Percentiles rank a stretch among this genome's conserved stretches.
Evolutionary conservation across 441 rosid genomes (phyloP).

Genomic region (Aleurites moluccanus): DNA sequence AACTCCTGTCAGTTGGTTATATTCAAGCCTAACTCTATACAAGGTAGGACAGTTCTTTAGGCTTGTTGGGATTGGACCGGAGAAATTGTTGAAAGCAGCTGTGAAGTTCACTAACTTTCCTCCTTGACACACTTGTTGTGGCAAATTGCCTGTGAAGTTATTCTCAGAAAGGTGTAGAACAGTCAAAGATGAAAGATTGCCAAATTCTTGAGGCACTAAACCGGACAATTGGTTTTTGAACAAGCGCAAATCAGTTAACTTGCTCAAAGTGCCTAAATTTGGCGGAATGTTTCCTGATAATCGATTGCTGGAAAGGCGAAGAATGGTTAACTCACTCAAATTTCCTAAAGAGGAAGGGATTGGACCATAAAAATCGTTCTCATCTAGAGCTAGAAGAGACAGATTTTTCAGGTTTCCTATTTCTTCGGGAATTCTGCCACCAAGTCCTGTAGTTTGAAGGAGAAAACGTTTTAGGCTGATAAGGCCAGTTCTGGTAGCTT

Average conservation of each 20-base stretch:
- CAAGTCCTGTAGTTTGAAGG: slow-evolving; percentile 25
- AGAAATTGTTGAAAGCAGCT: slow-evolving; percentile 30
- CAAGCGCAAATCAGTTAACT: slow-evolving; percentile 16
- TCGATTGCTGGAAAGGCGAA: slow-evolving; percentile 19
- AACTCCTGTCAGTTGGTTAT: slow-evolving; percentile 35
- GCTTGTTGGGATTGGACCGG: slow-evolving; percentile 36
- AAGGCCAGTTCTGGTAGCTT: slow-evolving; percentile 15
- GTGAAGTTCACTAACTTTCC: slow-evolving; percentile 30
- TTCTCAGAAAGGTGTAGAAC: slow-evolving; percentile 24
- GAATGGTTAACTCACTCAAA: slow-evolving; percentile 21
- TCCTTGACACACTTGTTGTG: slow-evolving; percentile 29
- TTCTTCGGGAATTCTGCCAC: slow-evolving; percentile 32
- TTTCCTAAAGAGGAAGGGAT: slow-evolving; percentile 41
- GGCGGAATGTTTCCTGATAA: slow-evolving; percentile 32
- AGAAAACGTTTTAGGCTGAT: slow-evolving; percentile 22
- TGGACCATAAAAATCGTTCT: slow-evolving; percentile 29
- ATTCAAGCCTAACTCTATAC: slow-evolving; percentile 35
- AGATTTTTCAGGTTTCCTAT: slow-evolving; percentile 31
- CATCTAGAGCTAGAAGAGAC: slow-evolving; percentile 21
- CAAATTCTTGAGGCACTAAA: slow-evolving; percentile 30
- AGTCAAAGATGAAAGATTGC: slow-evolving; percentile 24
- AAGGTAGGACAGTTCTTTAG: slow-evolving; percentile 31
- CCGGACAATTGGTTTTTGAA: slow-evolving; percentile 20
- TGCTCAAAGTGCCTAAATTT: slow-evolving; percentile 22
- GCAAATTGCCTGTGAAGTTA: slow-evolving; percentile 32